These are phyloP conservation scores for Cerioporus squamosus DNA, from an alignment of 1,284 basidiomycete genomes.

Conservation along the genomic window DNA sequence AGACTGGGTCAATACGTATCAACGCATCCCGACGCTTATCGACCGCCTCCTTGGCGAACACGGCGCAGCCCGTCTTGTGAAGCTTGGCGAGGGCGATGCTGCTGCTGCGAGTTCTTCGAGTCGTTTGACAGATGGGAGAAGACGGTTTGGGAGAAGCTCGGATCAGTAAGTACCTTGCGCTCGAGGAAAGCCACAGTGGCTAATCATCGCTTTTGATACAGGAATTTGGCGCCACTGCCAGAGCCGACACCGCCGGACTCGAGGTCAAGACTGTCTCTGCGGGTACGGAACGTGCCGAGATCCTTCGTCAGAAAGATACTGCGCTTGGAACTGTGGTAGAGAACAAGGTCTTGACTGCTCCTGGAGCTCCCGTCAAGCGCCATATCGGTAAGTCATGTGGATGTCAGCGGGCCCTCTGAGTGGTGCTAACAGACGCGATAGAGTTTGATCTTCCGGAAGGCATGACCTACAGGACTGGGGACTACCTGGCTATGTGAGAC, in stretches of 20 bases:
- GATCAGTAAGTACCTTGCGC: constrained; percentile 30
- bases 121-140: constrained; percentile 51
- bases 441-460: constrained; percentile 46
- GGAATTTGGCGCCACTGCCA: constrained; percentile 35
- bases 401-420: no score
- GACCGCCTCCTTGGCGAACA: constrained; percentile 43
- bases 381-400: constrained; percentile 38
- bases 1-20: constrained; percentile 57
- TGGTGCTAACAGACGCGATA: constrained; percentile 2
- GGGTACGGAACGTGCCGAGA: constrained; percentile 40
- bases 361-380: constrained; percentile 44
- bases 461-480: constrained; percentile 43
- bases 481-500: constrained; percentile 51
- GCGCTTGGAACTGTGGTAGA: constrained; percentile 45
- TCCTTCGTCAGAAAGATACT: constrained; percentile 46
- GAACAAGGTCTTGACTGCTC: constrained; percentile 46
- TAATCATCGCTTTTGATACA: constrained; percentile 10
- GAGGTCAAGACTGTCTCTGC: constrained; percentile 40
- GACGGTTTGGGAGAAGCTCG: constrained; percentile 45
- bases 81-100: constrained; percentile 50
- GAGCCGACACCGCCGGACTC: constrained; percentile 12
- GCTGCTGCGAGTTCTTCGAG: constrained; percentile 49
- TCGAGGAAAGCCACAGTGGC: background rate
- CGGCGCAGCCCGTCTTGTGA: constrained; percentile 46
- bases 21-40: constrained; percentile 50